A percentile compares a stretch with the other conserved stretches of the same genome.
Evolutionary conservation across 2,329 filamentous ascomycete species (phyloP).

Genomic region (Ramularia collo-cygni): DNA sequence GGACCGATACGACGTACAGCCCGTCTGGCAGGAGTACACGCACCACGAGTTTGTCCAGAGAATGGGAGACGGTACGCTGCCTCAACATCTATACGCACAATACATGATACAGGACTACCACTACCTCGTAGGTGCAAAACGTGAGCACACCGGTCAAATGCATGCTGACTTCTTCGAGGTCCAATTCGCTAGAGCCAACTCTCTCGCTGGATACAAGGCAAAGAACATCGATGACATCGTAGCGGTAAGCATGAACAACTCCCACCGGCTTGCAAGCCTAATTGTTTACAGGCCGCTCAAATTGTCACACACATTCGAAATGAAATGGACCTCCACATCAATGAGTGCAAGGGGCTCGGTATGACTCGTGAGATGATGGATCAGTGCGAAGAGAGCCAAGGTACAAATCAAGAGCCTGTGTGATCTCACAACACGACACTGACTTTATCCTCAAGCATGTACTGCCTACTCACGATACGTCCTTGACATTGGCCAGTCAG

Average conservation of each 20-base stretch:
- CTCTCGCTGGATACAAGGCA: slow-evolving; percentile 78
- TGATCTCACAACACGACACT: neutral
- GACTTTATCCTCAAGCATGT: slow-evolving; percentile 47
- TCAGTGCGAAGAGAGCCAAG: slow-evolving; percentile 64
- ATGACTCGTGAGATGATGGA: slow-evolving; percentile 68
- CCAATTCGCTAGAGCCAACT: slow-evolving; percentile 82
- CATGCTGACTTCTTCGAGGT: slow-evolving; percentile 42
- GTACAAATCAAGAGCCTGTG: slow-evolving; percentile 36
- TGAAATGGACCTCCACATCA: slow-evolving; percentile 74
- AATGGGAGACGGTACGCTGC: slow-evolving; percentile 68
- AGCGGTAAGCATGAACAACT: slow-evolving; percentile 44
- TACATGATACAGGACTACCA: slow-evolving; percentile 92
- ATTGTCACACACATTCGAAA: slow-evolving; percentile 70
- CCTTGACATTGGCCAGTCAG: slow-evolving; percentile 77
- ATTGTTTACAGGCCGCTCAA: slow-evolving; percentile 48
- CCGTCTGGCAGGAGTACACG: slow-evolving; percentile 67
- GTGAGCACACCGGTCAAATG: neutral
- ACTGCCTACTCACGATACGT: slow-evolving; percentile 77
- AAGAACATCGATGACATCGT: slow-evolving; percentile 66
- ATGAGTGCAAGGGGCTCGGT: slow-evolving; percentile 76
- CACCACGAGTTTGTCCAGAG: slow-evolving; percentile 76
- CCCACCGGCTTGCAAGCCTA: neutral
- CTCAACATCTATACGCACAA: slow-evolving; percentile 70
- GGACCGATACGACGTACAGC: slow-evolving; percentile 63
- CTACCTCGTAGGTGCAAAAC: slow-evolving; percentile 57